Conservation (phyloP, 2,329 filamentous ascomycete species). For the Endoconidiophora polonica region DNA sequence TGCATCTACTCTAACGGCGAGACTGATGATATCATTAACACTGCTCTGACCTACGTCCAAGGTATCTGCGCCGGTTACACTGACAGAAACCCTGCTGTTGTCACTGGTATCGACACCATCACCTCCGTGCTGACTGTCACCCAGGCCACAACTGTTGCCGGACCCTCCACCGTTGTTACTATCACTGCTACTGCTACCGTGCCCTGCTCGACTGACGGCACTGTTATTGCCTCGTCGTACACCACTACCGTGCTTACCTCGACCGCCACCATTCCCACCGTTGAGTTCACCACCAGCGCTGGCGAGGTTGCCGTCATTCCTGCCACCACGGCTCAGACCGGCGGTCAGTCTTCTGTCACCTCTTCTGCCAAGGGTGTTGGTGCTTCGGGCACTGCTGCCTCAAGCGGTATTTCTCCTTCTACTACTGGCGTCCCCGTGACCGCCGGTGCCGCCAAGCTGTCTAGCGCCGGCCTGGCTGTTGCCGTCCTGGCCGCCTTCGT, state of each 20-base stretch:
- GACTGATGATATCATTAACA: conserved; percentile 45
- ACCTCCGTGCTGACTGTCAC: conserved; percentile 42
- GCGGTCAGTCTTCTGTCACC: conserved; percentile 4
- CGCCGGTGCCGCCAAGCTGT: conserved; percentile 11
- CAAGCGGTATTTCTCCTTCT: conserved; percentile 1
- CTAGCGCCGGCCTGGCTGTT: conserved; percentile 2
- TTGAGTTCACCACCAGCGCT: conserved; percentile 27
- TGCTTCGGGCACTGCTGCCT: conserved; percentile 7
- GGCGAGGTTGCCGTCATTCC: conserved; percentile 13
- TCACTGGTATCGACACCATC: conserved; percentile 53
- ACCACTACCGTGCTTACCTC: conserved; percentile 34
- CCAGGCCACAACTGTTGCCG: conserved; percentile 28
- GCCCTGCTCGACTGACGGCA: conserved; percentile 15
- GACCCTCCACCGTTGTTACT: conserved; percentile 31
- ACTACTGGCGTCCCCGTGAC: conserved; percentile 11
- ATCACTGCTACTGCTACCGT: conserved; percentile 25
- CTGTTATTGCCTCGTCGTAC: conserved; percentile 28
- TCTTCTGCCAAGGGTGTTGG: background rate
- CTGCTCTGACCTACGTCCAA: conserved; percentile 70
- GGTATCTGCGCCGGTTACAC: conserved; percentile 74
- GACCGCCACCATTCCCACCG: conserved; percentile 35
- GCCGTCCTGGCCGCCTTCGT: conserved; percentile 6
- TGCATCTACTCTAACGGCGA: conserved; percentile 67
- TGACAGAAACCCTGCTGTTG: conserved; percentile 64
- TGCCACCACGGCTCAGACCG: conserved; percentile 13